A percentile compares a stretch with the other conserved stretches of the same genome.
Evolutionary conservation across 139 green algal species (phyloP).

Genomic region (Klebsormidium nitens): DNA sequence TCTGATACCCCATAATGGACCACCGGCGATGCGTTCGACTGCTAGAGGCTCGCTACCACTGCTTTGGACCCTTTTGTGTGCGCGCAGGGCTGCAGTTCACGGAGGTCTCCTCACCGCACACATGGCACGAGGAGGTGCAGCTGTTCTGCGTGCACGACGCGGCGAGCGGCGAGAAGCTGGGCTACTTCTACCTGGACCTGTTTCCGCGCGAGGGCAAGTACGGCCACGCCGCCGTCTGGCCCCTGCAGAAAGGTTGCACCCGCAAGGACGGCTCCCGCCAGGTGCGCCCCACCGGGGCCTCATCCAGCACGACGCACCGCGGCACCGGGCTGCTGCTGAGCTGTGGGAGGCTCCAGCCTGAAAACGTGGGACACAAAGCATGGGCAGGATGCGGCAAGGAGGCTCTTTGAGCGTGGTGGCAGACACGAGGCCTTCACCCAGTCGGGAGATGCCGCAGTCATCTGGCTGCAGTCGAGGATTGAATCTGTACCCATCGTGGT

Average conservation of each 20-base stretch:
- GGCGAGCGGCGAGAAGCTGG: constrained; percentile 2
- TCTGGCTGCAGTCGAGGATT: too few relatives aligned
- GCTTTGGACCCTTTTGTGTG: neutral
- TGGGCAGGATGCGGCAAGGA: too few relatives aligned
- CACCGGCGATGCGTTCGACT: too few relatives aligned
- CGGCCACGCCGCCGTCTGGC: constrained; percentile 21
- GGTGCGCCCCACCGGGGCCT: too few relatives aligned
- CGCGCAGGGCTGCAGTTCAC: neutral
- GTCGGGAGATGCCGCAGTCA: too few relatives aligned
- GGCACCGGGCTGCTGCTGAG: too few relatives aligned
- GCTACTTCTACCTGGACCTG: constrained; percentile 29
- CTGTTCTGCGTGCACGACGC: constrained; percentile 15
- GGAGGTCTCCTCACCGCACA: neutral
- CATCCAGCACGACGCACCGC: too few relatives aligned
- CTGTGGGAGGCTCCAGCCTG: too few relatives aligned
- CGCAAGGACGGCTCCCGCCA: neutral
- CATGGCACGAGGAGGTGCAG: constrained; percentile 27
- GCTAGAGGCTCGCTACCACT: neutral
- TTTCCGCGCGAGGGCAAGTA: constrained; percentile 25
- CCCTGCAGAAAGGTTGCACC: constrained; percentile 5
- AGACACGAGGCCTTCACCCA: too few relatives aligned
- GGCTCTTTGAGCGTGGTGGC: too few relatives aligned
- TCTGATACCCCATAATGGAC: too few relatives aligned
- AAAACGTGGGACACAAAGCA: too few relatives aligned
- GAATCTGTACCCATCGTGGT: constrained; percentile 2